These are phyloP conservation scores for Ochromonadaceae sp. DNA, from an alignment of 352 stramenopile genomes.

Conservation along the genomic window DNA sequence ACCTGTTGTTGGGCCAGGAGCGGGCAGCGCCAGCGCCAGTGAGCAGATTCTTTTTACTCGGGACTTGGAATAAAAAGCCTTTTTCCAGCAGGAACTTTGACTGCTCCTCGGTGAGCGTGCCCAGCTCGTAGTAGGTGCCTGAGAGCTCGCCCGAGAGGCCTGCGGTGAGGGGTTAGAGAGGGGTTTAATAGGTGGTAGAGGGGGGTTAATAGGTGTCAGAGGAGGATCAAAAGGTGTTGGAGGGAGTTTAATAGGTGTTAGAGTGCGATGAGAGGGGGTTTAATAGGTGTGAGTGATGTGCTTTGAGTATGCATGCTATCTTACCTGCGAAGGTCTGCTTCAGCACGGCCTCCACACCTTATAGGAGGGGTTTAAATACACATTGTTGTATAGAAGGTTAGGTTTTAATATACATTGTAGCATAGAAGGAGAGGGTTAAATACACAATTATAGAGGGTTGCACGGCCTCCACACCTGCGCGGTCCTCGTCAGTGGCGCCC, in stretches of 20 bases:
- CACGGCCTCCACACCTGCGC: conserved; percentile 23
- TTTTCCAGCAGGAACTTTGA: conserved; percentile 71
- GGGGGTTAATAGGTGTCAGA: not conserved
- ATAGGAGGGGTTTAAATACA: too few species aligned
- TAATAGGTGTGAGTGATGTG: too few species aligned
- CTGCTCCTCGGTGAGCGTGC: conserved; percentile 68
- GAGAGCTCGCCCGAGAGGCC: conserved; percentile 49
- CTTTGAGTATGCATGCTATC: too few species aligned
- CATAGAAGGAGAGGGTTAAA: too few species aligned
- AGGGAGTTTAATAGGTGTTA: too few species aligned
- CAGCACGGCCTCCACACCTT: conserved; percentile 27
- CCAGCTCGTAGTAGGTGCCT: conserved; percentile 66
- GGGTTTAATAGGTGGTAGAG: not conserved
- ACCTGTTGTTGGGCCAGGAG: conserved; percentile 65
- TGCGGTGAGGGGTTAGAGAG: not conserved
- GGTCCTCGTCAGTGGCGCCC: conserved; percentile 57
- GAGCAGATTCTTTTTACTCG: conserved; percentile 57
- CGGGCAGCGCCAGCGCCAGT: conserved; percentile 59
- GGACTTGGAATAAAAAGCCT: conserved; percentile 81
- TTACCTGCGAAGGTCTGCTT: conserved; percentile 46
- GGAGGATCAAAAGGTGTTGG: too few species aligned
- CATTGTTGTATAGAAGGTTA: too few species aligned
- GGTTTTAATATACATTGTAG: too few species aligned
- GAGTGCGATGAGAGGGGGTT: too few species aligned
- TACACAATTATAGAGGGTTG: too few species aligned